A percentile compares a stretch with the other conserved stretches of the same genome.
These are phyloP conservation scores for Curvularia sp. DNA, from an alignment of 2,329 filamentous ascomycete species.

Conservation along the genomic window DNA sequence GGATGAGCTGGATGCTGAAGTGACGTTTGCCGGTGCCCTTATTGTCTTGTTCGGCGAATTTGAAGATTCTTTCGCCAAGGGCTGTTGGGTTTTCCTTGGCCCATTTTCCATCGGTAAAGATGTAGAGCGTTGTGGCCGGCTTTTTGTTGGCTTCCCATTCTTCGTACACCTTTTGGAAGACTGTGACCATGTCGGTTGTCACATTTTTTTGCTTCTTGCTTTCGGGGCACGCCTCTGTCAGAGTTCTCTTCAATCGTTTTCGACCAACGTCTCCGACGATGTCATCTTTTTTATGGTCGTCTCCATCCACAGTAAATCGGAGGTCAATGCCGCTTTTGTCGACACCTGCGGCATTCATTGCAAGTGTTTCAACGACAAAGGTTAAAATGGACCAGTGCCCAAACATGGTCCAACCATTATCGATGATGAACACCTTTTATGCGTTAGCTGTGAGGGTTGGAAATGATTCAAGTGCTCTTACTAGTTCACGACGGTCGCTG, in stretches of 20 bases:
- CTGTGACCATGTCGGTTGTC: background rate
- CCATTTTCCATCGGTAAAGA: background rate
- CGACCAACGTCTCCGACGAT: background rate
- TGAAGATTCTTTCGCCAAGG: background rate
- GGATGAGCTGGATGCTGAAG: slow-evolving; percentile 28
- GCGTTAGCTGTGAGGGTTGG: background rate
- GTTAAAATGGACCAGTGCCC: slow-evolving; percentile 21
- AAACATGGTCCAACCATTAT: slow-evolving; percentile 4
- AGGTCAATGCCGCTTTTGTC: slow-evolving; percentile 28
- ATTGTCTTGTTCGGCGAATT: slow-evolving; percentile 2
- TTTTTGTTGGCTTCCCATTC: background rate
- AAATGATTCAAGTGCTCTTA: background rate
- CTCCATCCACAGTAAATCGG: slow-evolving; percentile 19
- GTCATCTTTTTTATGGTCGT: background rate
- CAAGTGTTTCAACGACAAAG: slow-evolving; percentile 26
- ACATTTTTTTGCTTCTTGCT: background rate
- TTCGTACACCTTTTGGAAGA: background rate
- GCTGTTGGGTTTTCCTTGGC: background rate
- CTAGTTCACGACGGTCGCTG: background rate
- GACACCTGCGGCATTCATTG: slow-evolving; percentile 21
- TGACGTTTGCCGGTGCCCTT: slow-evolving; percentile 6
- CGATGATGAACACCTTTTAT: background rate
- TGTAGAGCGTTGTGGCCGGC: background rate
- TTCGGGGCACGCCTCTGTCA: background rate
- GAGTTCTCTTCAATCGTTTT: background rate